Evolutionary conservation across 176 grass and related monocot genomes (phyloP), one percentile per base, ranked within the genome.

Genomic region (Oryza australiensis): DNA sequence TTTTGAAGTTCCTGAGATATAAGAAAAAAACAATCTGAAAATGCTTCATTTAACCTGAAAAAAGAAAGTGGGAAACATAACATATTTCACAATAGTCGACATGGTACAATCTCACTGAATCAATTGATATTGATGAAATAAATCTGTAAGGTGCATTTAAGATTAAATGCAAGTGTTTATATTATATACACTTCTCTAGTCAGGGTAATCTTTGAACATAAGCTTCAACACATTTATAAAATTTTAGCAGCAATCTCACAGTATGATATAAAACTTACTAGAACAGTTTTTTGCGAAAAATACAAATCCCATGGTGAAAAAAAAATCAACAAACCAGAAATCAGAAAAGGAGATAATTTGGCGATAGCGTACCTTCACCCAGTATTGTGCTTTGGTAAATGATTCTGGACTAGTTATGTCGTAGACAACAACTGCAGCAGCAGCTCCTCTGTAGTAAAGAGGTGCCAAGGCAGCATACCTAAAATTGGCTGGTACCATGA

Each of bases 381-480:
- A 98, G 55, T 95, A 98, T 72, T 98, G 88, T 63, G 95, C 95
- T 95, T 98, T 98, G 76, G 66, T 93, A 79, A 98, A 98, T 67
- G 95, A 93, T 76, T 98, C 95, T 66, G 87, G 84, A 80, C 90
- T 98, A 66, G 93, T 98, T 91, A 98, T 98, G 76, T 95, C 95
- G 48, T 98, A 98, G 15, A 94, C 95, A 80, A 98, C 87, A 79
- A 95, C 76, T 71, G 95, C 92, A 73, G 88, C 95, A 82, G 90
- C 88, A 80, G 92, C 95, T 80, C 92, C 92, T 91, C 95, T 91
- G 80, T 98, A 95, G 79, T 98, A 95, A 84, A 98, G 90, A 70
- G 95, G 95, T 51, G 95, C 95, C 76, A 98, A 87, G 51, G 95
- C 93, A 62, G 95, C 95, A 88, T 98, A 95, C 86, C 95, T 98